Evolutionary conservation across 1,139 yeast genomes (phyloP).

Genomic region (Magnusiomyces magnusii): DNA sequence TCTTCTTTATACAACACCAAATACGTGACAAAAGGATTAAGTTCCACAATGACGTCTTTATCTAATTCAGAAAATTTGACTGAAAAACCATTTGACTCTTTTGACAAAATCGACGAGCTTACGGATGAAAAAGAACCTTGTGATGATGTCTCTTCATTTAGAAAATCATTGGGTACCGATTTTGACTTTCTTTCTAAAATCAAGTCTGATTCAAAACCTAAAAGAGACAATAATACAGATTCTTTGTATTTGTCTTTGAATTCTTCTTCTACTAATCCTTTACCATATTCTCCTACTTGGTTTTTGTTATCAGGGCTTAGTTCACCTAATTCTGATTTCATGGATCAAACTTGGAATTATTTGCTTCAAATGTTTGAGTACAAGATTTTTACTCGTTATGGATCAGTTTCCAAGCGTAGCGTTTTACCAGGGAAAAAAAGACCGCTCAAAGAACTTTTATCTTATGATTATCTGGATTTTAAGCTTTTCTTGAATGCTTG

Average conservation of each 20-base stretch:
- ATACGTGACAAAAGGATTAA: no score
- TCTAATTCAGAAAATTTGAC: no score
- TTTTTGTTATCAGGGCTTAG: background rate
- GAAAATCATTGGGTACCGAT: background rate
- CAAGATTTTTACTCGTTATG: background rate
- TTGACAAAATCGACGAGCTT: no score
- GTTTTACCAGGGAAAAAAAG: background rate
- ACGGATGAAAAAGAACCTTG: background rate
- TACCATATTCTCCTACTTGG: background rate
- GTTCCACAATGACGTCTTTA: no score
- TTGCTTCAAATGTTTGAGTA: background rate
- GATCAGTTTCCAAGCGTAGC: background rate
- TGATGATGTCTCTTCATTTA: background rate
- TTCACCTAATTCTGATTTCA: background rate
- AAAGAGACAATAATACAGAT: no score
- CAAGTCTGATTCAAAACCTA: background rate
- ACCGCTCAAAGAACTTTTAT: background rate
- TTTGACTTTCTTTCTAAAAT: background rate
- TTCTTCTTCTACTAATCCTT: no score
- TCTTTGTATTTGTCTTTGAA: no score
- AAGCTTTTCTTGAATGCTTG: background rate
- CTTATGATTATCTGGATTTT: background rate
- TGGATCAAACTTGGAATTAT: background rate
- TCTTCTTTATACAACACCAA: no score
- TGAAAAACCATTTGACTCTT: no score